Conservation (phyloP, 805 yeast genomes). For the Clavispora vitiphila region DNA sequence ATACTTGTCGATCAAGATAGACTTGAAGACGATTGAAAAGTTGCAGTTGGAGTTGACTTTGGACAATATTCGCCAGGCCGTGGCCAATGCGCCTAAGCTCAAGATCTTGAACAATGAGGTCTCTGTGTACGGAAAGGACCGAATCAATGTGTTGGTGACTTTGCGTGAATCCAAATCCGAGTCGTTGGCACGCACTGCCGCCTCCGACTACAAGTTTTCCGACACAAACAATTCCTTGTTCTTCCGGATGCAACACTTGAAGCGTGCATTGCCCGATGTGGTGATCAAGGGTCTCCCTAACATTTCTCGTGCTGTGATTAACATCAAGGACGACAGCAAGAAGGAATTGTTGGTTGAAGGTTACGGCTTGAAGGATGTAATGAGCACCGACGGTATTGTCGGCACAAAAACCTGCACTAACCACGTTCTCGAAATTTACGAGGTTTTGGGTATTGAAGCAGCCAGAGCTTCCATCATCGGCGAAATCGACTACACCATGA, state of each 20-base stretch:
- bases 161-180: conserved; percentile 34
- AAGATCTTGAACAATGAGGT: conserved; percentile 76
- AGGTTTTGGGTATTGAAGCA: conserved; percentile 95
- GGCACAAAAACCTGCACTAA: conserved; percentile 86
- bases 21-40: conserved; percentile 77
- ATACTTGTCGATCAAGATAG: conserved; percentile 75
- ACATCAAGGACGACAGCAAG: conserved; percentile 78
- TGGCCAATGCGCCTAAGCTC: conserved; percentile 80
- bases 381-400: conserved; percentile 95
- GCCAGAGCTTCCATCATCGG: conserved; percentile 89
- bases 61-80: conserved; percentile 81
- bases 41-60: conserved; percentile 84
- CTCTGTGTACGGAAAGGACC: conserved; percentile 57
- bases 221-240: conserved; percentile 52
- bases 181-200: conserved; percentile 25
- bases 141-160: conserved; percentile 59
- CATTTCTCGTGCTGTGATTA: conserved; percentile 93
- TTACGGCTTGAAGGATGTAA: conserved; percentile 90
- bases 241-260: conserved; percentile 83
- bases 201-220: conserved; percentile 30
- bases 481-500: conserved; percentile 96
- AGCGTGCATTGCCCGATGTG: conserved; percentile 78
- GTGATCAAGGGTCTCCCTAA: conserved; percentile 92
- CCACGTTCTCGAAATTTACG: conserved; percentile 84
- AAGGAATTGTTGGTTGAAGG: conserved; percentile 96